Percentiles rank a stretch among this genome's conserved stretches.
Conservation (phyloP, 2,329 filamentous ascomycete species). For the Claviceps africana region DNA sequence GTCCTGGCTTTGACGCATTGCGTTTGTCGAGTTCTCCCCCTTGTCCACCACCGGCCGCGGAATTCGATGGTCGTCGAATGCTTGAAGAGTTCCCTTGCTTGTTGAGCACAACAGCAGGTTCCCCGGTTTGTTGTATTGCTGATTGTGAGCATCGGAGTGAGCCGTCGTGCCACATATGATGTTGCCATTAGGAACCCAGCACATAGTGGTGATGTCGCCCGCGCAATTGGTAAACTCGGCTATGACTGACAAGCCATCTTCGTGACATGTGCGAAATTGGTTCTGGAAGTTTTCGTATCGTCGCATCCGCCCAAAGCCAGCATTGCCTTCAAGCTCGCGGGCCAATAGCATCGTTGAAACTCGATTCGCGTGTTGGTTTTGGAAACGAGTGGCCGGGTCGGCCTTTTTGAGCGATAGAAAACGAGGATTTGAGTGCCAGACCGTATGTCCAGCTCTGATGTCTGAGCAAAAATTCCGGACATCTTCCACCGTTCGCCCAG, state of each 20-base stretch:
- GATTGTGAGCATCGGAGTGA: conserved; percentile 48
- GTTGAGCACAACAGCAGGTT: conserved; percentile 45
- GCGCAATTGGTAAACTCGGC: conserved; percentile 47
- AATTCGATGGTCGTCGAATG: conserved; percentile 44
- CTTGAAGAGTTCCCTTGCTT: conserved; percentile 27
- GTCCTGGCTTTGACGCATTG: conserved; percentile 45
- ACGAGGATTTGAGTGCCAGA: conserved; percentile 4
- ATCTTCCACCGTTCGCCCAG: conserved; percentile 14
- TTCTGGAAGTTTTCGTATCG: conserved; percentile 30
- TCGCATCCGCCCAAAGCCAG: conserved; percentile 26
- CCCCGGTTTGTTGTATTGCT: conserved; percentile 52
- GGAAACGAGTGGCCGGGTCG: conserved; percentile 6
- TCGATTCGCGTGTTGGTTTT: conserved; percentile 10
- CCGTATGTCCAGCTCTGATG: conserved; percentile 12
- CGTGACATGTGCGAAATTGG: conserved; percentile 29
- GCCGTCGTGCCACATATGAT: conserved; percentile 50
- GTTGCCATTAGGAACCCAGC: conserved; percentile 38
- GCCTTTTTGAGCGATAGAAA: conserved; percentile 13
- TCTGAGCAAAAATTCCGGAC: conserved; percentile 20
- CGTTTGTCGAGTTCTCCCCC: conserved; percentile 39
- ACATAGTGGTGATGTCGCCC: conserved; percentile 44
- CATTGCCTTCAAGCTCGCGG: conserved; percentile 34
- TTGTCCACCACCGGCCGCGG: conserved; percentile 36
- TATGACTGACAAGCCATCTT: conserved; percentile 37
- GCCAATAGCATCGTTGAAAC: conserved; percentile 31